Conservation (phyloP, 805 yeast genomes). For the Millerozyma acaciae region DNA sequence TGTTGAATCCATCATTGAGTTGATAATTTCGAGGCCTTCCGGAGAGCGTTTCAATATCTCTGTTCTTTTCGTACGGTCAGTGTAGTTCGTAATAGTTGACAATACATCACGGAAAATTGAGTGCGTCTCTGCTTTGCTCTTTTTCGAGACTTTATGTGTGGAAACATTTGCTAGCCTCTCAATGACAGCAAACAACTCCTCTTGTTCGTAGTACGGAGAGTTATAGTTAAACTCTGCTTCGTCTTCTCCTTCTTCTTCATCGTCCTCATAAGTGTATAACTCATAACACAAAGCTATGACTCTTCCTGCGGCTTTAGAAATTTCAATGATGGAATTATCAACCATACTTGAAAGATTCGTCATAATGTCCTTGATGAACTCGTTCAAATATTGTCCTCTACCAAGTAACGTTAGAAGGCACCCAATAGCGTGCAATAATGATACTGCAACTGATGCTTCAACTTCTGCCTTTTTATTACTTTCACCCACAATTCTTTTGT, state of each 20-base stretch:
- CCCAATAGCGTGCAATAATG: conserved; percentile 47
- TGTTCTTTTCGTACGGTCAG: conserved; percentile 29
- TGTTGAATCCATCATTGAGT: conserved; percentile 28
- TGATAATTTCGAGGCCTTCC: conserved; percentile 30
- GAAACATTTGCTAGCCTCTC: conserved; percentile 47
- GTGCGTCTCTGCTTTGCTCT: conserved; percentile 56
- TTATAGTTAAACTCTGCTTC: conserved; percentile 43
- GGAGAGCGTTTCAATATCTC: conserved; percentile 34
- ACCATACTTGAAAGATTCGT: conserved; percentile 40
- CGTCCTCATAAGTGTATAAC: conserved; percentile 42
- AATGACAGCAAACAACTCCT: conserved; percentile 39
- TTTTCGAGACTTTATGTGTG: conserved; percentile 55
- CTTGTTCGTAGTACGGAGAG: conserved; percentile 53
- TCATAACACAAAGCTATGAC: conserved; percentile 57
- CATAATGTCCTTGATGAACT: conserved; percentile 33
- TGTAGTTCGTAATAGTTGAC: conserved; percentile 42
- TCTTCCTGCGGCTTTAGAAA: conserved; percentile 53
- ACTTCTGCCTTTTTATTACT: conserved; percentile 25
- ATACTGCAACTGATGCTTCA: conserved; percentile 36
- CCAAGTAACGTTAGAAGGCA: conserved; percentile 42
- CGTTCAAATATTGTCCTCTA: conserved; percentile 41
- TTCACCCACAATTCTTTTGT: conserved; percentile 32
- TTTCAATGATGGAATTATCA: conserved; percentile 40
- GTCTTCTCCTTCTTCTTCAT: conserved; percentile 35
- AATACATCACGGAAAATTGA: conserved; percentile 59